Percentiles rank a stretch among this genome's conserved stretches.
Evolutionary conservation across 139 green algal species (phyloP).

Genomic region (Dunaliella sp.): DNA sequence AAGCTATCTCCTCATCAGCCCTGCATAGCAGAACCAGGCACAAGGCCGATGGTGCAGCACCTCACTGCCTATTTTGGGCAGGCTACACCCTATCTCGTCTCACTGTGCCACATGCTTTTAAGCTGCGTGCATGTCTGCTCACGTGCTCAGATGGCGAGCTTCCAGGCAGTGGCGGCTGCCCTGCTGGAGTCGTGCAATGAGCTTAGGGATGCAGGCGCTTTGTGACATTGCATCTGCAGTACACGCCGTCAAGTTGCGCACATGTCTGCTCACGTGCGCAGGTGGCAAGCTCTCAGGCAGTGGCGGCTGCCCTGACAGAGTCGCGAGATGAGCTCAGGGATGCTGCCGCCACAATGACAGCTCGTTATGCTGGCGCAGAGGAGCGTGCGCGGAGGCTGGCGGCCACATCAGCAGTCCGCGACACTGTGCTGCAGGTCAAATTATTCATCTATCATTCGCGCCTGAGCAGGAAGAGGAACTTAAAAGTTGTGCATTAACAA

Average conservation of each 20-base stretch:
- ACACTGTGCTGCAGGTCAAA: conserved; percentile 15
- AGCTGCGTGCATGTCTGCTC: not conserved
- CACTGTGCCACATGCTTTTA: too few relatives aligned
- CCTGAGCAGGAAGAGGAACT: too few relatives aligned
- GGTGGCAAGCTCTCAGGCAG: not conserved
- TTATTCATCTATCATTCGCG: too few relatives aligned
- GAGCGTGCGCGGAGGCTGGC: not conserved
- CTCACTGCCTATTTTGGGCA: too few relatives aligned
- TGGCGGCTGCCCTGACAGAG: not conserved
- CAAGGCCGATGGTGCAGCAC: too few relatives aligned
- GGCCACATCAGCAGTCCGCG: not conserved
- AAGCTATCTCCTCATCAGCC: too few relatives aligned
- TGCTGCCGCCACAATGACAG: not conserved
- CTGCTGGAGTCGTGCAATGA: conserved; percentile 1
- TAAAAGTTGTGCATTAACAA: too few relatives aligned
- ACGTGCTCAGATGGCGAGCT: not conserved
- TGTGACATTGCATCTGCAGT: too few relatives aligned
- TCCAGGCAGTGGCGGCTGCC: not conserved
- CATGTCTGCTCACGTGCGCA: not conserved
- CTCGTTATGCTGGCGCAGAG: not conserved
- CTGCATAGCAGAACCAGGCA: too few relatives aligned
- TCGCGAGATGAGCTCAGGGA: conserved; percentile 5
- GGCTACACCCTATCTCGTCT: too few relatives aligned
- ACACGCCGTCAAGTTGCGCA: too few relatives aligned
- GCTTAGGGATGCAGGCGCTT: not conserved